phyloP scores from a whole-genome alignment of 2,329 filamentous ascomycete species.

The Blastomyces gilchristii region DNA sequence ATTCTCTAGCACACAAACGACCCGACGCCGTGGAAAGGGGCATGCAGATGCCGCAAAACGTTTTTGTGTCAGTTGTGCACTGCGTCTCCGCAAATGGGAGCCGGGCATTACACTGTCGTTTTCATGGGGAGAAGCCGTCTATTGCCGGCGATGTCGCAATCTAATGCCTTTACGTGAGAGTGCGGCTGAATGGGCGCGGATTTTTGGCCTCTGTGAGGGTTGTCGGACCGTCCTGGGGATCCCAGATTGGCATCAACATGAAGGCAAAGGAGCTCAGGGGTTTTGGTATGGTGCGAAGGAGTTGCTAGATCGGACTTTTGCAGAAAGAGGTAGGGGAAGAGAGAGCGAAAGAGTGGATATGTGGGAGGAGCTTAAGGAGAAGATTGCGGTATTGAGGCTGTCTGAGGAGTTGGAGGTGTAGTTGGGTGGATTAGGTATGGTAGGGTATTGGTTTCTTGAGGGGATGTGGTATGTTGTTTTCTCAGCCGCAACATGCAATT shows the following conservation, averaged over 20 bases:
- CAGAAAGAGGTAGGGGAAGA: neutral
- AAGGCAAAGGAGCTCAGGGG: neutral
- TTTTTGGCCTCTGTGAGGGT: constrained; percentile 3
- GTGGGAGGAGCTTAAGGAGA: neutral
- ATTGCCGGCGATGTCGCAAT: constrained; percentile 4
- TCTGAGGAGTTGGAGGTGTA: neutral
- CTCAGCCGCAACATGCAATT: neutral
- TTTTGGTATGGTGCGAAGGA: constrained; percentile 7
- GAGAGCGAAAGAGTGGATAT: constrained; percentile 1
- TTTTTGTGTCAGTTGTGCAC: constrained; percentile 17
- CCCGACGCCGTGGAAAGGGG: constrained; percentile 14
- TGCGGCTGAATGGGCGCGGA: constrained; percentile 1
- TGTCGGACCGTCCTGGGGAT: neutral
- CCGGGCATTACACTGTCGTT: constrained; percentile 13
- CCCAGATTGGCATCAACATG: constrained; percentile 1
- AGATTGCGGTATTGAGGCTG: neutral
- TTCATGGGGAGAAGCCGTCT: neutral
- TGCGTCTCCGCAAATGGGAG: constrained; percentile 15
- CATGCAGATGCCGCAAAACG: constrained; percentile 15
- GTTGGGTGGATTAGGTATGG: neutral
- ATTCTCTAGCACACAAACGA: constrained; percentile 16
- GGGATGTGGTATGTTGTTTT: neutral
- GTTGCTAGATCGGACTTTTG: constrained; percentile 2
- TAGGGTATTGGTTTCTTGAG: neutral
- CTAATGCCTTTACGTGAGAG: neutral